Conservation (phyloP, 1,284 basidiomycete genomes). For the Mycosarcoma mackinlayi region DNA sequence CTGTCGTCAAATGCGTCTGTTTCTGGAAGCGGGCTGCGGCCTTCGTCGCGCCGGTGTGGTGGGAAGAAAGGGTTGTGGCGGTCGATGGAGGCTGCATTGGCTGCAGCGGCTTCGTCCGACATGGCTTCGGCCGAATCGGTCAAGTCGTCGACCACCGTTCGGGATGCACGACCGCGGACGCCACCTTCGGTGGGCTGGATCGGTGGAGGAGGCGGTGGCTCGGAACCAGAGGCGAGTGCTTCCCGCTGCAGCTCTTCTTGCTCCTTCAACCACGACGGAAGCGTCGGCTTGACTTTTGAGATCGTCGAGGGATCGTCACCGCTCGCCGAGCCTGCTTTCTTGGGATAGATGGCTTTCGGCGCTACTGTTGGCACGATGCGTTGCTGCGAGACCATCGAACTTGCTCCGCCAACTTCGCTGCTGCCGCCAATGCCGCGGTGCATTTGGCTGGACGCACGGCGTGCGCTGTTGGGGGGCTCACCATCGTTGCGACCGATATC, state of each 20-base stretch:
- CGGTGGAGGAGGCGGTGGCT: slow-evolving; percentile 51
- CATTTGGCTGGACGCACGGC: slow-evolving; percentile 35
- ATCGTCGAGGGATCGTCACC: slow-evolving; percentile 22
- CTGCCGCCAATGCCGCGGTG: slow-evolving; percentile 30
- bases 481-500: slow-evolving; percentile 30
- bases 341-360: slow-evolving; percentile 59
- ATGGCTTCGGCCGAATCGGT: slow-evolving; percentile 56
- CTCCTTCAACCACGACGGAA: slow-evolving; percentile 66
- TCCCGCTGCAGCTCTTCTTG: slow-evolving; percentile 64
- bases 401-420: slow-evolving; percentile 32
- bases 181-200: slow-evolving; percentile 47
- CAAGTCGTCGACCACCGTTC: slow-evolving; percentile 57
- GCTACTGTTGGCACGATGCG: slow-evolving; percentile 49
- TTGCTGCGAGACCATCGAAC: slow-evolving; percentile 28
- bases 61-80: slow-evolving; percentile 64
- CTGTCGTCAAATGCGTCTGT: slow-evolving; percentile 35
- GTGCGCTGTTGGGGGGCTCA: slow-evolving; percentile 19
- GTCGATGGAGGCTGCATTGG: slow-evolving; percentile 60
- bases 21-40: slow-evolving; percentile 20
- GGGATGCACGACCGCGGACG: slow-evolving; percentile 29
- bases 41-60: slow-evolving; percentile 50
- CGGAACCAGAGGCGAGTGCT: slow-evolving; percentile 51
- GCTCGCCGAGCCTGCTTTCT: slow-evolving; percentile 23
- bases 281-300: slow-evolving; percentile 45
- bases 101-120: slow-evolving; percentile 54